A percentile compares a stretch with the other conserved stretches of the same genome.
These are phyloP conservation scores for Cucurbita argyrosperma DNA, from an alignment of 306 rosid species.

Conservation along the genomic window DNA sequence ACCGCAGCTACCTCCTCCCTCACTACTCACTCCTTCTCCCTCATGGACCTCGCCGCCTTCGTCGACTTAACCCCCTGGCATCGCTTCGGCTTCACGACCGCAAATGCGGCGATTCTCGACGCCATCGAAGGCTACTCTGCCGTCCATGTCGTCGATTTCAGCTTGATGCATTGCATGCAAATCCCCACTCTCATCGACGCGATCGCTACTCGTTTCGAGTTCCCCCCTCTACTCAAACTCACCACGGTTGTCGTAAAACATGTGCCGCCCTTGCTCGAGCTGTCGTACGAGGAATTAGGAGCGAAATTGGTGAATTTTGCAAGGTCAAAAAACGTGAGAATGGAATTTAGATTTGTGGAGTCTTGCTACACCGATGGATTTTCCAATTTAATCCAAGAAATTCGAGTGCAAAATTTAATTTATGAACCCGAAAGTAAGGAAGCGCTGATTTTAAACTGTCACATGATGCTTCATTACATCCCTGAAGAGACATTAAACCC, in stretches of 20 bases:
- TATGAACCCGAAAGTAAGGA: conserved; percentile 23
- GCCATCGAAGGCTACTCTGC: conserved; percentile 58
- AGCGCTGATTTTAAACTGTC: conserved; percentile 70
- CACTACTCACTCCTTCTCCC: conserved; percentile 51
- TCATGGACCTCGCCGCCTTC: conserved; percentile 70
- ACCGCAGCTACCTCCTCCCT: conserved; percentile 15
- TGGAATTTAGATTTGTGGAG: conserved; percentile 56
- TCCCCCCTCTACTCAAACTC: conserved; percentile 53
- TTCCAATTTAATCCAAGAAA: conserved; percentile 43
- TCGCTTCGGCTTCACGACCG: conserved; percentile 75
- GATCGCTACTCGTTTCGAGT: conserved; percentile 49
- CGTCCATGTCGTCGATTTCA: conserved; percentile 64
- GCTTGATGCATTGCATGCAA: conserved; percentile 90
- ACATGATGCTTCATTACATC: conserved; percentile 83
- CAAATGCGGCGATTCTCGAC: conserved; percentile 61
- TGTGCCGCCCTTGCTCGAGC: conserved; percentile 54
- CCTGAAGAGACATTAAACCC: conserved; percentile 46
- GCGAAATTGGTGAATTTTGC: conserved; percentile 59
- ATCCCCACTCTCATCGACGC: conserved; percentile 84
- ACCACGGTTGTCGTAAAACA: conserved; percentile 44
- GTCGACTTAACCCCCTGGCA: conserved; percentile 90
- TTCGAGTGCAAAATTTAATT: conserved; percentile 45
- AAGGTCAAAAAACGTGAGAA: conserved; percentile 33
- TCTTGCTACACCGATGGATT: conserved; percentile 55
- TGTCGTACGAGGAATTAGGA: conserved; percentile 64